Percentiles rank a stretch among this genome's conserved stretches.
Conservation (phyloP, 768 basidiomycete genomes). For the Termitomyces sp. region DNA sequence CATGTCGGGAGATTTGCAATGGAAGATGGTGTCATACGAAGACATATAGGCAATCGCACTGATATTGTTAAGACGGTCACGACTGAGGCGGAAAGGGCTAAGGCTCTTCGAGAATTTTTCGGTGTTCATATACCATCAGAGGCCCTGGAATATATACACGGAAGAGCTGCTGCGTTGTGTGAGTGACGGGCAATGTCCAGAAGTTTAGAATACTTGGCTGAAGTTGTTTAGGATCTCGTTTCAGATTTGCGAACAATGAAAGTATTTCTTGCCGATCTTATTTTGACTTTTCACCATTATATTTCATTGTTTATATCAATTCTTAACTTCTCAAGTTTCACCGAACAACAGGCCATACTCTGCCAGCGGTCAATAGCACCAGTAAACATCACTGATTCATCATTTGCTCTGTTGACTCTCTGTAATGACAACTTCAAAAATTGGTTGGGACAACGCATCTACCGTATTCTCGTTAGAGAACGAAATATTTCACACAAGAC, state of each 20-base stretch:
- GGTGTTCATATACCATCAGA: constrained; percentile 3
- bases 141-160: constrained; percentile 4
- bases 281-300: background rate
- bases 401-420: background rate
- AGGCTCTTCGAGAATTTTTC: constrained; percentile 9
- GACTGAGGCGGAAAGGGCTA: constrained; percentile 3
- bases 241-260: background rate
- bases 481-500: too few relatives aligned
- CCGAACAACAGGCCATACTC: too few relatives aligned
- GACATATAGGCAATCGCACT: constrained; percentile 2
- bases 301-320: background rate
- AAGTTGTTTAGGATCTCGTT: background rate
- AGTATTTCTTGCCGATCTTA: background rate
- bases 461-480: too few relatives aligned
- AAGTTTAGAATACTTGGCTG: background rate
- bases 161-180: constrained; percentile 34
- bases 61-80: constrained; percentile 4
- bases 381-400: too few relatives aligned
- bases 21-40: constrained; percentile 6
- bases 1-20: constrained; percentile 4
- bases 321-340: too few relatives aligned
- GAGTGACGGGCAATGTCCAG: background rate
- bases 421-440: background rate
- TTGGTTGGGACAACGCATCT: too few relatives aligned
- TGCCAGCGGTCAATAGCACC: too few relatives aligned